Evolutionary conservation across 305 asterid genomes (phyloP), one percentile per base, ranked within the genome.

Genomic region (Rubia tinctorum): DNA sequence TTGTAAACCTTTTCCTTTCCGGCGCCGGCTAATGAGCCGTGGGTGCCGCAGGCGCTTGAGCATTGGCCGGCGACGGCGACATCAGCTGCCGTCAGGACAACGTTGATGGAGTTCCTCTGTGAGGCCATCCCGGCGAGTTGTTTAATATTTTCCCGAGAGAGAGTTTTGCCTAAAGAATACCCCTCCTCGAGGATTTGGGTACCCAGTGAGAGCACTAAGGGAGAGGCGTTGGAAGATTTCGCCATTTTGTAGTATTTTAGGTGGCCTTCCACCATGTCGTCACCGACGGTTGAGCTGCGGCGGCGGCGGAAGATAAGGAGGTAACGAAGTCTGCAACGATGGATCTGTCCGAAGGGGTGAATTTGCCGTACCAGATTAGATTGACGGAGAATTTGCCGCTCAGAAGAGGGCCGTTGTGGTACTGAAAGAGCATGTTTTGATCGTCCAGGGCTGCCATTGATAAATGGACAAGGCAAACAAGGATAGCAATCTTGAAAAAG

Each of bases 351-450:
- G 87, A 75, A 1, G 90, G 85, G 23, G 72, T 86, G 84, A 85
- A 88, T 9, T 80, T 78, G 17, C 94, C 94, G 42, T 88, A 88
- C 94, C 94, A 86, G 8, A 87, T 85, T 42, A 87, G 83, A 71
- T 84, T 85, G 25, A 87, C 77, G 30, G 90, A 68, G 74, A 85
- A 80, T 70, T 75, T 75, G 42, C 91, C 91, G 13, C 66, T 74
- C 11, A 87, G 88, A 53, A 88, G 90, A 13, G 88, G 79, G 20
- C 94, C 94, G 22, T 86, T 85, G 79, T 88, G 94, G 79, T 83
- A 88, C 60, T 79, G 73, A 51, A 84, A 76, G 22, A 76, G 42
- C 77, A 73, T 74, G 20, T 68, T 59, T 71, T 84, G 78, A 49
- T 73, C 68, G 49, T 80, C 74, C 37, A 68, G 18, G 5, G 82